Conservation (phyloP, 352 stramenopile species). For the Chrysophaeum taylorii region DNA sequence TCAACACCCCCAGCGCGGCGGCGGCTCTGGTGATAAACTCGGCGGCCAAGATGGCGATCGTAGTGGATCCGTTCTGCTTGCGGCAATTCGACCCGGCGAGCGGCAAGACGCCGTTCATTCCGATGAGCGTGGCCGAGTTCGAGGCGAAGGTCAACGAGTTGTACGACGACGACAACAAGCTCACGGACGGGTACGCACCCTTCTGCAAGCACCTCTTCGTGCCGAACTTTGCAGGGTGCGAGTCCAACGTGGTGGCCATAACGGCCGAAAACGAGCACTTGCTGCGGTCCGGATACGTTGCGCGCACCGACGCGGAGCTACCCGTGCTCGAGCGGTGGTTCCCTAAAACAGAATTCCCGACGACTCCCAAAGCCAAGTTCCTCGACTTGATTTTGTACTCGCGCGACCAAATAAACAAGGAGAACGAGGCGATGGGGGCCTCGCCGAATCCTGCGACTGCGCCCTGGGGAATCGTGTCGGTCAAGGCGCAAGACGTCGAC, state of each 20-base stretch:
- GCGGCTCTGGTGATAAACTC: not conserved
- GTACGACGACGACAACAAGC: slow-evolving; percentile 39
- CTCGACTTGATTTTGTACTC: slow-evolving; percentile 97
- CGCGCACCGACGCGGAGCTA: slow-evolving; percentile 79
- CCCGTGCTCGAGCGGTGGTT: slow-evolving; percentile 75
- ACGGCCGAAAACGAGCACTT: slow-evolving; percentile 81
- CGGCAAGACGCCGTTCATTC: slow-evolving; percentile 57
- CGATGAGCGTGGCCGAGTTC: slow-evolving; percentile 59
- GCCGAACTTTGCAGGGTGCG: slow-evolving; percentile 65
- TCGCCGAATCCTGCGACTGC: slow-evolving; percentile 23
- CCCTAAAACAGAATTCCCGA: slow-evolving; percentile 68
- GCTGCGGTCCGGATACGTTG: slow-evolving; percentile 81
- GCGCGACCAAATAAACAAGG: slow-evolving; percentile 89
- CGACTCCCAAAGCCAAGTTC: slow-evolving; percentile 69
- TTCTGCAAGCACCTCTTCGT: slow-evolving; percentile 99
- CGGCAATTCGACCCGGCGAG: slow-evolving; percentile 66
- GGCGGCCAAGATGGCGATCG: not conserved
- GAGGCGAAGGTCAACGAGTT: slow-evolving; percentile 65
- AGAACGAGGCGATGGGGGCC: slow-evolving; percentile 74
- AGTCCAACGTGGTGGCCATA: slow-evolving; percentile 63
- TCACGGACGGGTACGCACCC: slow-evolving; percentile 73
- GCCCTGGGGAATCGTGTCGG: slow-evolving; percentile 77
- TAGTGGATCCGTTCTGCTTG: slow-evolving; percentile 55
- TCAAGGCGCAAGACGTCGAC: slow-evolving; percentile 91
- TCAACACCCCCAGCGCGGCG: not conserved